These are phyloP conservation scores for Lactifluus rugatus DNA, from an alignment of 768 basidiomycete genomes.

Conservation along the genomic window DNA sequence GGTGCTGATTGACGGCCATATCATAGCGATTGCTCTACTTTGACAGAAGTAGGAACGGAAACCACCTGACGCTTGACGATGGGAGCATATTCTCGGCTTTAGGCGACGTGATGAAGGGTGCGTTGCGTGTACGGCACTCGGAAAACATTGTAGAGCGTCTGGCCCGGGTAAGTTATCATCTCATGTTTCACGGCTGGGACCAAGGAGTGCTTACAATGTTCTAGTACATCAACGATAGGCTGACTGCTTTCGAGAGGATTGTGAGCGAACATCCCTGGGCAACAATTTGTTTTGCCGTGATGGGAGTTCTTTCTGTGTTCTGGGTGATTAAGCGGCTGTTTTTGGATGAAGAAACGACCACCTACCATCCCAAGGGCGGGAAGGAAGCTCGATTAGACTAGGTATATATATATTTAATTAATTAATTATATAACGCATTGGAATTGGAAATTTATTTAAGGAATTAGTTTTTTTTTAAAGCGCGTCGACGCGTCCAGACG, in stretches of 20 bases:
- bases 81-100: slow-evolving; percentile 58
- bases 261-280: slow-evolving; percentile 24
- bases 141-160: slow-evolving; percentile 61
- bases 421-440: background rate
- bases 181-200: background rate
- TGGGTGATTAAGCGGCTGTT: slow-evolving; percentile 22
- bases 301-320: slow-evolving; percentile 18
- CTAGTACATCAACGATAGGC: slow-evolving; percentile 27
- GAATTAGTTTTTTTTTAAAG: too few relatives aligned
- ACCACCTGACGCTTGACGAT: slow-evolving; percentile 45
- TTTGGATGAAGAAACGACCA: slow-evolving; percentile 13
- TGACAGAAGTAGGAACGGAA: slow-evolving; percentile 49
- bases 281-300: slow-evolving; percentile 20
- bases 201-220: background rate
- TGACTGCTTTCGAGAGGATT: slow-evolving; percentile 23
- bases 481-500: slow-evolving; percentile 5
- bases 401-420: background rate
- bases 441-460: background rate
- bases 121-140: slow-evolving; percentile 47
- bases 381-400: slow-evolving; percentile 16
- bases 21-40: slow-evolving; percentile 66
- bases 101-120: slow-evolving; percentile 49
- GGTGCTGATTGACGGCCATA: background rate
- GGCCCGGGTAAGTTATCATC: slow-evolving; percentile 42
- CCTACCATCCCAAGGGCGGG: background rate